These are phyloP conservation scores for Abrus precatorius DNA, from an alignment of 306 rosid species.

Conservation along the genomic window DNA sequence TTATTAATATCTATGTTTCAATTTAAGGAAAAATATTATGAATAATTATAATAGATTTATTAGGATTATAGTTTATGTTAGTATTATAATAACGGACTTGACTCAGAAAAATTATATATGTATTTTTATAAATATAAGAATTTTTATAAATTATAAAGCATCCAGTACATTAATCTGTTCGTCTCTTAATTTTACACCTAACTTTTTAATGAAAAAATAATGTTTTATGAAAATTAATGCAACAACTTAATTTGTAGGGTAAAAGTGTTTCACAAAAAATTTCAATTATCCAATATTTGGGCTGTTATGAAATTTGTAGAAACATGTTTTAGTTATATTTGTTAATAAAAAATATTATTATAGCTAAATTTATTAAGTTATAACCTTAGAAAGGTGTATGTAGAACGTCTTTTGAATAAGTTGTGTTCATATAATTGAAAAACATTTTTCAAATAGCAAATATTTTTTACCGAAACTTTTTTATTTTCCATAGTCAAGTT, in stretches of 20 bases:
- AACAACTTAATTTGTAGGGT: neutral
- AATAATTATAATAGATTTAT: no score
- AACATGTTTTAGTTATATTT: neutral
- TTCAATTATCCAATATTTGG: neutral
- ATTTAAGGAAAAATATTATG: no score
- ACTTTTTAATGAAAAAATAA: no score
- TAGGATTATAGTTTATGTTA: no score
- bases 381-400: neutral
- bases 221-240: neutral
- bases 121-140: no score
- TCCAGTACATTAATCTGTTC: no score
- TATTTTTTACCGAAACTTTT: neutral
- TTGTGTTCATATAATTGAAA: neutral
- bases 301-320: neutral
- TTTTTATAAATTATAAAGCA: no score
- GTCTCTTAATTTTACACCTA: no score
- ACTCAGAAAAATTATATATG: no score
- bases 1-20: no score
- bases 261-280: neutral
- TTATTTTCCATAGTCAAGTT: neutral
- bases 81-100: no score
- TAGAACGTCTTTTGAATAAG: neutral
- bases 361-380: neutral
- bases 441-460: neutral
- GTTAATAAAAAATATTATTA: neutral